These are phyloP conservation scores for Nitzschia inconspicua DNA, from an alignment of 108 stramenopile genomes.

Conservation along the genomic window DNA sequence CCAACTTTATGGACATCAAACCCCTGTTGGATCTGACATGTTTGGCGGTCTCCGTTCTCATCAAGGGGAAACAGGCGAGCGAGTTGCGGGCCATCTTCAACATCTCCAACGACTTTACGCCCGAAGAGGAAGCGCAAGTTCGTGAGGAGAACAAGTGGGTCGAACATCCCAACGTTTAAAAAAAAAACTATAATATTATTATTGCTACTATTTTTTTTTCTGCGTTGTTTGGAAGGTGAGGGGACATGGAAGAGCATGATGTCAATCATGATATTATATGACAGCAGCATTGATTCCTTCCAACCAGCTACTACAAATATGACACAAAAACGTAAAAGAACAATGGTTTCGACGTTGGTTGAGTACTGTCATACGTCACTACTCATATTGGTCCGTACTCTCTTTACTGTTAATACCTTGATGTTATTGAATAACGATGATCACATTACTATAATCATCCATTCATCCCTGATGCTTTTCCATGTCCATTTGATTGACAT, in stretches of 20 bases:
- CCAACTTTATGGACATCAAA: conserved; percentile 85
- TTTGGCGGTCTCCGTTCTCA: conserved; percentile 58
- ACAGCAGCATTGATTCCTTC: background rate
- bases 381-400: too few species aligned
- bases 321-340: too few species aligned
- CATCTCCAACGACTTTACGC: conserved; percentile 93
- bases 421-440: too few species aligned
- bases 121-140: conserved; percentile 92
- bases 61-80: conserved; percentile 92
- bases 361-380: too few species aligned
- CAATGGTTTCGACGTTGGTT: too few species aligned
- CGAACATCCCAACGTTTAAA: conserved; percentile 33
- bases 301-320: background rate
- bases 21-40: conserved; percentile 80
- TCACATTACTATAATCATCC: too few species aligned
- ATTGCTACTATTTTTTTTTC: background rate
- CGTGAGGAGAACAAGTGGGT: conserved; percentile 93
- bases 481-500: too few species aligned
- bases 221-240: background rate
- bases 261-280: background rate
- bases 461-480: too few species aligned
- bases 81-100: conserved; percentile 96
- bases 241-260: background rate
- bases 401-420: too few species aligned
- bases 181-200: too few species aligned